Evolutionary conservation across 2,329 filamentous ascomycete species (phyloP).

Genomic region (Cryphonectria parasitica): DNA sequence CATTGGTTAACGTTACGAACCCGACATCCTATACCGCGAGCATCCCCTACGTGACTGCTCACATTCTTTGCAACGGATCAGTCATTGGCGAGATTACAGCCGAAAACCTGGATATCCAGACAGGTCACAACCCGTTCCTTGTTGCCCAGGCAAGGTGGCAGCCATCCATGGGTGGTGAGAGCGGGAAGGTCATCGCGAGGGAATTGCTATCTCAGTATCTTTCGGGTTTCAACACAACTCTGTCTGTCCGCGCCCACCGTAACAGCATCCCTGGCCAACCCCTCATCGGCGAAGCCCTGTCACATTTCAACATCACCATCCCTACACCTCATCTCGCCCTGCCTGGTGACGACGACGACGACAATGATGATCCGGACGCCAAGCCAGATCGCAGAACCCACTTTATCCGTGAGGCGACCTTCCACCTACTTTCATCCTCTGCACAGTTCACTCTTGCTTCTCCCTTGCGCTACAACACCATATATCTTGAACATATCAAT

Average conservation of each 20-base stretch:
- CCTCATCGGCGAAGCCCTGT: slow-evolving; percentile 71
- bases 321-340: slow-evolving; percentile 69
- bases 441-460: slow-evolving; percentile 84
- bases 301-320: slow-evolving; percentile 71
- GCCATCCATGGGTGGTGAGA: slow-evolving; percentile 66
- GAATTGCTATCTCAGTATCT: slow-evolving; percentile 83
- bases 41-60: slow-evolving; percentile 79
- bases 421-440: slow-evolving; percentile 85
- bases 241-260: slow-evolving; percentile 73
- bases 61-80: slow-evolving; percentile 73
- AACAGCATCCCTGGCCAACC: slow-evolving; percentile 76
- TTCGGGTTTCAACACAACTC: slow-evolving; percentile 82
- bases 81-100: slow-evolving; percentile 76
- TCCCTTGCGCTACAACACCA: slow-evolving; percentile 71
- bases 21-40: slow-evolving; percentile 83
- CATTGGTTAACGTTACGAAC: slow-evolving; percentile 82
- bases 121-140: slow-evolving; percentile 74
- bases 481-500: slow-evolving; percentile 79
- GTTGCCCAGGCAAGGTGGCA: slow-evolving; percentile 74
- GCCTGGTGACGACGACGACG: slow-evolving; percentile 47
- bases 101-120: slow-evolving; percentile 63
- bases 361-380: slow-evolving; percentile 42
- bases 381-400: slow-evolving; percentile 45
- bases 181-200: slow-evolving; percentile 65
- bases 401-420: slow-evolving; percentile 84